A percentile compares a stretch with the other conserved stretches of the same genome.
phyloP scores from a whole-genome alignment of 495 filamentous ascomycete species.

The Penicillium nucicola region DNA sequence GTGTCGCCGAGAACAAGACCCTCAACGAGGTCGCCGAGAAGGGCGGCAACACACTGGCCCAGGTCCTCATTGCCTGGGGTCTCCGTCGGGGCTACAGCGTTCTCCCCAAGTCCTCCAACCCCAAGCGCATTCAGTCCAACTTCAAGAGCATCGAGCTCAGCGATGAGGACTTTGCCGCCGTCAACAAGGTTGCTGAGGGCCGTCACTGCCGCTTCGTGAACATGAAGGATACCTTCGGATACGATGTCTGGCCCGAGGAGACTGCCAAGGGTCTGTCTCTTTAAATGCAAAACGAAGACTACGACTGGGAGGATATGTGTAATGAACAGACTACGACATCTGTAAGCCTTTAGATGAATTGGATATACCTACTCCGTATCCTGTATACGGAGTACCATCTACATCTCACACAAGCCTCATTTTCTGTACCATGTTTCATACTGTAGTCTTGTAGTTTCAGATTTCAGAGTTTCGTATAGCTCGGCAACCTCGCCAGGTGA shows the following conservation, averaged over 20 bases:
- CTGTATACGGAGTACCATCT: too few relatives aligned
- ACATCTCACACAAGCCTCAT: neutral
- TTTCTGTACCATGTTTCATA: neutral
- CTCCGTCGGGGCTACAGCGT: constrained; percentile 69
- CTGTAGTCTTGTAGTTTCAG: neutral
- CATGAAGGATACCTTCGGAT: constrained; percentile 72
- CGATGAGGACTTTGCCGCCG: constrained; percentile 54
- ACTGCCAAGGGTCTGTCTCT: constrained; percentile 37
- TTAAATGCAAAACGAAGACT: constrained; percentile 25
- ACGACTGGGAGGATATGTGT: constrained; percentile 9
- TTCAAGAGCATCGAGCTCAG: constrained; percentile 57
- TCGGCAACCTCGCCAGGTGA: too few relatives aligned
- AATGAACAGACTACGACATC: constrained; percentile 14
- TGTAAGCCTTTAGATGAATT: constrained; percentile 16
- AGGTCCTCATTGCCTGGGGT: constrained; percentile 70
- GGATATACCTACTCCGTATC: constrained; percentile 12
- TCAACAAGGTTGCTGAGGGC: constrained; percentile 57
- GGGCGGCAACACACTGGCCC: constrained; percentile 60
- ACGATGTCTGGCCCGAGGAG: constrained; percentile 49
- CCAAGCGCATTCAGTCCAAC: constrained; percentile 62
- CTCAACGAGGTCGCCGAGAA: constrained; percentile 59
- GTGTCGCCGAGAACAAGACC: constrained; percentile 55
- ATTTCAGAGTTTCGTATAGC: neutral
- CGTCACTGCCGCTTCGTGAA: constrained; percentile 71
- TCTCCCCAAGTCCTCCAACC: constrained; percentile 66